Evolutionary conservation across 495 filamentous ascomycete species (phyloP), one percentile per base, ranked within the genome.

Genomic region (Halenospora varia): DNA sequence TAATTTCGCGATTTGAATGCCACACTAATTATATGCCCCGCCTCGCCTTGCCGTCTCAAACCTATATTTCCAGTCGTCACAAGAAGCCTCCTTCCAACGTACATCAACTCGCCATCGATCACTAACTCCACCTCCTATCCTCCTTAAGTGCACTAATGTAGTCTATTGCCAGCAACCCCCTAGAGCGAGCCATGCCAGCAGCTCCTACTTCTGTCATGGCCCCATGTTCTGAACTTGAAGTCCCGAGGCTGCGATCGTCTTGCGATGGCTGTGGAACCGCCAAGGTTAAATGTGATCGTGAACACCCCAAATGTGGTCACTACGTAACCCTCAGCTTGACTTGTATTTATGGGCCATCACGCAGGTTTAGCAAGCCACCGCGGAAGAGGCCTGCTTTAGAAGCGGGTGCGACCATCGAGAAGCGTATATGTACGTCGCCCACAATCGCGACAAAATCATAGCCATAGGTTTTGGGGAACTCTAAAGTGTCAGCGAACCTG

Each of bases 321-420:
- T 76, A 72, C 57, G 50, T 57, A 8, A 66, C 71, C 46, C 48
- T 70, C 40, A 66, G 63, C 1, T 63, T 68, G 45, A 62, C 61
- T 56, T 76, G 73, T 59, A 69, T 72, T 26, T 76, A 75, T 61
- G 72, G 73, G 54, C 65, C 66, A 50, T 72, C 73, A 35, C 65
- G 67, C 35, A 67, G 64, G 25, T 55, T 59, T 52, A 60, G 65
- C 25, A 67, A 55, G 25, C 62, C 59, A 17, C 53, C 48, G 25
- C 53, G 59, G 29, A 57, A 61, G 47, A 52, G 53, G 22, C 59
- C 26, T 53, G 44, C 23, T 26, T 17, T 48, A 9, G 35, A 47
- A 44, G 8, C 29, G 2, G 47, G 51, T 26, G 46, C 9, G 17
- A 2, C 35, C 0, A 40, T 2, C 41, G 22, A 11, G n/a, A 56